A percentile compares a stretch with the other conserved stretches of the same genome.
phyloP scores from a whole-genome alignment of 495 filamentous ascomycete genomes.

The Chaetomium tenue region DNA sequence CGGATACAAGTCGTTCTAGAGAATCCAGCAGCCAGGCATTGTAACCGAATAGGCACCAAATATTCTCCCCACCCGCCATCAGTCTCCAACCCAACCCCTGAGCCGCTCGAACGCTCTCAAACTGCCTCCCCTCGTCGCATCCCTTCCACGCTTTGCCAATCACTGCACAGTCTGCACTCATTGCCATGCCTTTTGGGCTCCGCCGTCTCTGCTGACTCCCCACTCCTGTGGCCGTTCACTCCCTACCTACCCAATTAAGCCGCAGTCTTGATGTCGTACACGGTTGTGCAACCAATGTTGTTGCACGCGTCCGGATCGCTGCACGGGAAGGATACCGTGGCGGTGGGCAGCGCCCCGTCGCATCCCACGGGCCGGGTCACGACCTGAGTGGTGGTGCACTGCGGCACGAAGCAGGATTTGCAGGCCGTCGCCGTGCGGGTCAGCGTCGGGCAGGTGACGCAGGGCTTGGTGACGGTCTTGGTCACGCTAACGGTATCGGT shows the following conservation, averaged over 20 bases:
- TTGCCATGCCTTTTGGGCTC: not conserved
- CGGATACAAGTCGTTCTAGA: too few relatives aligned
- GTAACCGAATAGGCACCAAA: not conserved
- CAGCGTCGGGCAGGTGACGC: conserved; percentile 20
- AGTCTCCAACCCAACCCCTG: not conserved
- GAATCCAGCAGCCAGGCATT: not conserved
- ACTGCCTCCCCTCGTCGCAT: not conserved
- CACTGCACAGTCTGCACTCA: not conserved
- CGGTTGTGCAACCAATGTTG: conserved; percentile 37
- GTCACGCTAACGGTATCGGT: conserved; percentile 14
- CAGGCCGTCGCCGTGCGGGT: conserved; percentile 32
- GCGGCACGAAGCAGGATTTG: conserved; percentile 31
- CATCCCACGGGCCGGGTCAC: conserved; percentile 32
- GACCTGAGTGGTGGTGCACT: conserved; percentile 31
- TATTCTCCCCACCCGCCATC: not conserved
- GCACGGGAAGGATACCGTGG: conserved; percentile 31
- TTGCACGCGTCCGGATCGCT: conserved; percentile 26
- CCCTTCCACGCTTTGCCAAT: not conserved
- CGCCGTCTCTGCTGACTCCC: not conserved
- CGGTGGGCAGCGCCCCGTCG: conserved; percentile 27
- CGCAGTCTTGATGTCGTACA: conserved; percentile 29
- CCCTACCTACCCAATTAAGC: too few relatives aligned
- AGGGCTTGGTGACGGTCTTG: conserved; percentile 18
- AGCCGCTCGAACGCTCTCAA: not conserved
- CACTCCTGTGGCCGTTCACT: too few relatives aligned